Evolutionary conservation across 2,329 filamentous ascomycete genomes (phyloP).

Genomic region (Colletotrichum simmondsii): DNA sequence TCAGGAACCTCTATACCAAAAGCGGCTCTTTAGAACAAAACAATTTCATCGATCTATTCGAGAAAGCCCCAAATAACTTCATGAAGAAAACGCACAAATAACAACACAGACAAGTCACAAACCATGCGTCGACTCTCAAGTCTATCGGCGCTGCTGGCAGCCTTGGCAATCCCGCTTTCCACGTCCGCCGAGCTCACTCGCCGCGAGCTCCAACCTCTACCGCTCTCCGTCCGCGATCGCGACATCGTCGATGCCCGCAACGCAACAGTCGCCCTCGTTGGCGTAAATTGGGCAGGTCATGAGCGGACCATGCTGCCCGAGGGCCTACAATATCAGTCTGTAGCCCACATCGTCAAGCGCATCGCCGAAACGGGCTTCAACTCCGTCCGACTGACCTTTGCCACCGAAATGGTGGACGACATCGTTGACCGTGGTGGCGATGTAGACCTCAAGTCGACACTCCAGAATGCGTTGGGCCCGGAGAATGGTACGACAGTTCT

Average conservation of each 20-base stretch:
- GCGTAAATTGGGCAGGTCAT: conserved; percentile 65
- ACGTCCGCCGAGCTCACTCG: neutral
- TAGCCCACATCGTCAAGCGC: conserved; percentile 58
- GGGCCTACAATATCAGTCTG: conserved; percentile 64
- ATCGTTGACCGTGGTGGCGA: conserved; percentile 50
- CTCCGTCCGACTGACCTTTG: conserved; percentile 64
- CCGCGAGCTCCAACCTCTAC: neutral
- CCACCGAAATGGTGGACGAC: conserved; percentile 66
- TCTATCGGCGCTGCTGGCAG: neutral
- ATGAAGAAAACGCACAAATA: neutral
- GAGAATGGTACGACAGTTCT: conserved; percentile 59
- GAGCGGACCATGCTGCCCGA: conserved; percentile 67
- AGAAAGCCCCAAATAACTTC: too few species aligned
- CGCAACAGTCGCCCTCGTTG: conserved; percentile 53
- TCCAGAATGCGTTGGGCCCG: conserved; percentile 52
- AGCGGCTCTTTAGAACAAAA: neutral
- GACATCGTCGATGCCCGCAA: conserved; percentile 63
- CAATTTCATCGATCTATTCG: neutral
- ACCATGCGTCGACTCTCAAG: conserved; percentile 2
- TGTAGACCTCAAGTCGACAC: conserved; percentile 50
- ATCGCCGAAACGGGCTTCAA: conserved; percentile 65
- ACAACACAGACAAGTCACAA: neutral
- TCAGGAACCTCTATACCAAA: neutral
- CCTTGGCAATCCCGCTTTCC: conserved; percentile 26
- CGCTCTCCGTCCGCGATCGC: conserved; percentile 18